Evolutionary conservation across 2,329 filamentous ascomycete genomes (phyloP).

Genomic region (Aurifilum marmelostoma): DNA sequence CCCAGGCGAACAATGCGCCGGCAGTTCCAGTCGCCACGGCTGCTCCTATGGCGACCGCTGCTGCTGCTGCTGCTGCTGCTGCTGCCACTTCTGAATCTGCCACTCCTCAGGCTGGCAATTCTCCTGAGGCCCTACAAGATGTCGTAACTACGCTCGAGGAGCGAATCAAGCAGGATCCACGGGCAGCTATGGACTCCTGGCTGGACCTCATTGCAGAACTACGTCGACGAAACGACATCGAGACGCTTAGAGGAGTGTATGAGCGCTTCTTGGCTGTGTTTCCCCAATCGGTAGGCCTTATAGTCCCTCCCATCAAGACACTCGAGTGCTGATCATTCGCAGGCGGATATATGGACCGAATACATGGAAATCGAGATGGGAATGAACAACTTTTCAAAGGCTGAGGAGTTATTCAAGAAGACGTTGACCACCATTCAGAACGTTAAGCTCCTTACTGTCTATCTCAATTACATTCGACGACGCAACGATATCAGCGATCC

Average conservation of each 20-base stretch:
- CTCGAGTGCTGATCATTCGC: constrained; percentile 39
- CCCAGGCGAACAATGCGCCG: constrained; percentile 32
- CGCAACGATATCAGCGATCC: constrained; percentile 87
- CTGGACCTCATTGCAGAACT: constrained; percentile 83
- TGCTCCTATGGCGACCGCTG: constrained; percentile 43
- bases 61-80: constrained; percentile 34
- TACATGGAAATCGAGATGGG: constrained; percentile 90
- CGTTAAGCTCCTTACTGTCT: constrained; percentile 87
- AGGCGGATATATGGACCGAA: constrained; percentile 91
- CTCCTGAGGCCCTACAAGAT: constrained; percentile 47
- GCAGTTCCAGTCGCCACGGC: constrained; percentile 35
- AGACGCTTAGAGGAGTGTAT: constrained; percentile 79
- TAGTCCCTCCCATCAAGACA: constrained; percentile 4
- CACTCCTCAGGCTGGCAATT: constrained; percentile 66
- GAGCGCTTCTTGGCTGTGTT: constrained; percentile 87
- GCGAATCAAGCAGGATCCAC: constrained; percentile 87
- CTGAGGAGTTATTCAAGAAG: constrained; percentile 82
- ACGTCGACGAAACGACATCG: constrained; percentile 77
- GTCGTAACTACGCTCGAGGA: constrained; percentile 66
- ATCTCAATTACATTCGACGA: constrained; percentile 92
- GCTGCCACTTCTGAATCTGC: constrained; percentile 43
- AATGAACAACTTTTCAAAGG: constrained; percentile 76
- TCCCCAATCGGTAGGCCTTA: constrained; percentile 79
- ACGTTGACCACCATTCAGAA: constrained; percentile 80
- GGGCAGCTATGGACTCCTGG: constrained; percentile 93